A percentile compares a stretch with the other conserved stretches of the same genome.
Conservation (phyloP, 441 rosid species). For the Corymbia citriodora region DNA sequence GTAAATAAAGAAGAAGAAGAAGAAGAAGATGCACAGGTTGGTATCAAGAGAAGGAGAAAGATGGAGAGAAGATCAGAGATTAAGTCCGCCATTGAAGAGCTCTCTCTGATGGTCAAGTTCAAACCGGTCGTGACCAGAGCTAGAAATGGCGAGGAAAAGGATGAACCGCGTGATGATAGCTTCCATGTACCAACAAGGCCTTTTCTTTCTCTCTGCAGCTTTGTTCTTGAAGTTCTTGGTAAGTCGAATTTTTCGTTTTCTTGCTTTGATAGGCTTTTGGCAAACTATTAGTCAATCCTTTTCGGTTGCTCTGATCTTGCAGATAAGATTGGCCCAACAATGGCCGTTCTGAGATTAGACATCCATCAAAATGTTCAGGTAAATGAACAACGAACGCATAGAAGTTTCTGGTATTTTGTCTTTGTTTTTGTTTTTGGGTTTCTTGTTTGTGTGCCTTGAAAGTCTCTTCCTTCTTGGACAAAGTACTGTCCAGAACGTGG, state of each 20-base stretch:
- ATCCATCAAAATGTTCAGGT: constrained; percentile 81
- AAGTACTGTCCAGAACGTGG: neutral
- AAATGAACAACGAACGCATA: neutral
- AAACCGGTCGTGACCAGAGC: neutral
- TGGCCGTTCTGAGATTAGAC: constrained; percentile 93
- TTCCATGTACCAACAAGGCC: constrained; percentile 50
- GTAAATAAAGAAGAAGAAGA: neutral
- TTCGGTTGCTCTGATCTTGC: constrained; percentile 11
- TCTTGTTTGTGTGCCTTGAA: neutral
- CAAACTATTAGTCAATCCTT: neutral
- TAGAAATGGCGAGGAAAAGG: constrained; percentile 5
- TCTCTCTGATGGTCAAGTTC: constrained; percentile 25
- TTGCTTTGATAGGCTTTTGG: constrained; percentile 1
- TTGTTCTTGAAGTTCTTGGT: constrained; percentile 91
- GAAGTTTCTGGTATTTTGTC: neutral
- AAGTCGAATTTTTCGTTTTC: neutral
- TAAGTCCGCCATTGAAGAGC: constrained; percentile 75
- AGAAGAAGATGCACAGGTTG: neutral
- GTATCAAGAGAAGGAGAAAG: constrained; percentile 76
- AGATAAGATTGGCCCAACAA: constrained; percentile 98
- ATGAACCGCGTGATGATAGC: constrained; percentile 21
- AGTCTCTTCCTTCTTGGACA: neutral
- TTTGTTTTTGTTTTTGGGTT: neutral
- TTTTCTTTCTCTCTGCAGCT: constrained; percentile 55
- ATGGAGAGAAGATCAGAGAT: constrained; percentile 67